These are phyloP conservation scores for Vairimorpha apis DNA, from an alignment of 371 early-diverging fungal species.

Conservation along the genomic window DNA sequence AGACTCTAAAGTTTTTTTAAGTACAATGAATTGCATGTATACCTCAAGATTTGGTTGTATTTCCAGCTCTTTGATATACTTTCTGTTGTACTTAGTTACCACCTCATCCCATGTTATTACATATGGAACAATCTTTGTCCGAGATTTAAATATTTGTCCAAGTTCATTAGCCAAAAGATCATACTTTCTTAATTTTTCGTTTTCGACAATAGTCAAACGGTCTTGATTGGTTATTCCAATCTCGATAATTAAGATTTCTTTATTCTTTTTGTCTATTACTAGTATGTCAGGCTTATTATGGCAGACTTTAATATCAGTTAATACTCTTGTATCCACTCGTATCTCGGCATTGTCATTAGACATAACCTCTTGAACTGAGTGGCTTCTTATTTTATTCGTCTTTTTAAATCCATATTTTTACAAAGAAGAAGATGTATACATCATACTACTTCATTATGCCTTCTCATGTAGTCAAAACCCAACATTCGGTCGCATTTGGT, in stretches of 20 bases:
- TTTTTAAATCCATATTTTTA: slow-evolving; percentile 11
- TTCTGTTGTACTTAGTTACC: slow-evolving; percentile 2
- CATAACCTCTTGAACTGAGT: slow-evolving; percentile 10
- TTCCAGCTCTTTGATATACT: neutral
- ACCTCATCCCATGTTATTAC: neutral
- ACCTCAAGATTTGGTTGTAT: neutral
- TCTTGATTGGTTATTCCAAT: neutral
- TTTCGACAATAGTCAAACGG: neutral
- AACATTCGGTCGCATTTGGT: slow-evolving; percentile 9
- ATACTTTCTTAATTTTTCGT: slow-evolving; percentile 4
- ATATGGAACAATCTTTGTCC: slow-evolving; percentile 2
- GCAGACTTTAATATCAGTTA: neutral
- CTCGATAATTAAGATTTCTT: slow-evolving; percentile 5
- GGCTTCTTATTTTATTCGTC: neutral
- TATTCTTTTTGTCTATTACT: slow-evolving; percentile 4
- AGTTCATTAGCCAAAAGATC: slow-evolving; percentile 8
- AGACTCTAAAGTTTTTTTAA: neutral
- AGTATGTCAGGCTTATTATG: slow-evolving; percentile 13
- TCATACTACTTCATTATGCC: slow-evolving; percentile 4
- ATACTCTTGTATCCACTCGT: slow-evolving; percentile 5
- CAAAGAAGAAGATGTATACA: neutral
- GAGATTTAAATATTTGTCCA: neutral
- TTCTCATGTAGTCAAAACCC: neutral
- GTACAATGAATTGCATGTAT: neutral
- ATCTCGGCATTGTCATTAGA: neutral